phyloP scores from a whole-genome alignment of 352 stramenopile species.

The Thraustochytrium sp. region DNA sequence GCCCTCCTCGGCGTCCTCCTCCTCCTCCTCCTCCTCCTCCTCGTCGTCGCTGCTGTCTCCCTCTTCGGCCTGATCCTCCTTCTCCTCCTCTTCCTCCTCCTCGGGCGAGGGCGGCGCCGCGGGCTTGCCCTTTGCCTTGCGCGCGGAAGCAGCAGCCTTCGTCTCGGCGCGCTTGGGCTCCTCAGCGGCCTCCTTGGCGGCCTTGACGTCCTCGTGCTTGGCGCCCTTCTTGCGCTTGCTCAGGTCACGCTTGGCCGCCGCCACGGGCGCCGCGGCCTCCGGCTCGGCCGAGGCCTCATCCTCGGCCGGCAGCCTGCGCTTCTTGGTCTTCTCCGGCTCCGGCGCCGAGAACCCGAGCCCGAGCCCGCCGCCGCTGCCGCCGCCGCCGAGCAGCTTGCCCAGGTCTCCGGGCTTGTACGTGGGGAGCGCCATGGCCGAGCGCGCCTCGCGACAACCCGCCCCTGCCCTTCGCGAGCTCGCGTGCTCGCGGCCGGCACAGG shows the following conservation, averaged over 20 bases:
- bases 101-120: conserved; percentile 42
- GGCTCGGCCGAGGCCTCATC: not conserved
- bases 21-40: not conserved
- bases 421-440: not conserved
- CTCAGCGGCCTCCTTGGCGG: too few species aligned
- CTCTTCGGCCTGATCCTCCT: not conserved
- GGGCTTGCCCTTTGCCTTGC: not conserved
- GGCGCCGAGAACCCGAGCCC: too few species aligned
- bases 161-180: too few species aligned
- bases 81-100: conserved; percentile 13
- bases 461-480: too few species aligned
- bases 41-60: not conserved
- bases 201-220: not conserved
- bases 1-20: not conserved
- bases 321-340: not conserved
- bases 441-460: too few species aligned
- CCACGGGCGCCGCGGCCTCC: too few species aligned
- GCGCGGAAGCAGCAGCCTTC: too few species aligned
- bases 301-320: not conserved
- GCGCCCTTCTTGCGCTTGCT: not conserved
- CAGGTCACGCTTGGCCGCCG: not conserved
- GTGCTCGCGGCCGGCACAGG: too few species aligned
- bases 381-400: not conserved
- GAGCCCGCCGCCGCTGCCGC: not conserved
- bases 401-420: not conserved